Base-by-base conservation (phyloP, 257 asterid species). In the Galeopsis tetrahit region DNA sequence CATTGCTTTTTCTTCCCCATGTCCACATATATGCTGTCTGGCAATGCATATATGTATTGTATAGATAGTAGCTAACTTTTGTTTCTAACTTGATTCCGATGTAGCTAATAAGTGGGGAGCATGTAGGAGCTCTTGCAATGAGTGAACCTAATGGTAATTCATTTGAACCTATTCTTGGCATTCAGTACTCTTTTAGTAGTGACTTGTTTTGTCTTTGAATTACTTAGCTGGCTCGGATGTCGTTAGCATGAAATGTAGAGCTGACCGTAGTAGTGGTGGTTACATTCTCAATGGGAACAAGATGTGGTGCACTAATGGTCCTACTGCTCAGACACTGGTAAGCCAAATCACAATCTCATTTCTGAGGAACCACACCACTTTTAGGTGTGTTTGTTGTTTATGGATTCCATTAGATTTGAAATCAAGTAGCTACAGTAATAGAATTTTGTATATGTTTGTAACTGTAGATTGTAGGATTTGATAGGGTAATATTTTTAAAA, bases 221-320 rank as follows among this genome's bases (percentile, higher is more conserved):
- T 71, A 68, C 70, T 75, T 80, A 95, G 99, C 99, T 80, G 99
- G 99, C 14, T 95, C 99, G 53, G 99, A 95, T 84, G 98, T 92
- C 43, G 90, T 92, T 72, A 84, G 96, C 88, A 95, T 95, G 99
- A 95, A 90, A 83, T 95, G 99, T 88, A 88, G 75, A 83, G 99
- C 99, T 78, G 98, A 90, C 58, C 91, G 85, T 78, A 74, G 82
- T 82, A 85, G 87, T 79, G 99, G 96, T 63, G 99, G 99, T 66
- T 95, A 87, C 77, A 70, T 91, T 81, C 81, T 95, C 32, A 95
- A 92, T 77, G 99, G 99, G 79, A 95, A 92, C 80, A 95, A 95
- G 82, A 95, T 95, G 99, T 95, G 98, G 99, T 95, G 99, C 89
- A 95, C 99, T 53, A 95, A 95, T 82, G 99, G 99, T 67, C 96